Evolutionary conservation across 805 yeast species (phyloP).

Genomic region (Zygoascus bituminiphila): DNA sequence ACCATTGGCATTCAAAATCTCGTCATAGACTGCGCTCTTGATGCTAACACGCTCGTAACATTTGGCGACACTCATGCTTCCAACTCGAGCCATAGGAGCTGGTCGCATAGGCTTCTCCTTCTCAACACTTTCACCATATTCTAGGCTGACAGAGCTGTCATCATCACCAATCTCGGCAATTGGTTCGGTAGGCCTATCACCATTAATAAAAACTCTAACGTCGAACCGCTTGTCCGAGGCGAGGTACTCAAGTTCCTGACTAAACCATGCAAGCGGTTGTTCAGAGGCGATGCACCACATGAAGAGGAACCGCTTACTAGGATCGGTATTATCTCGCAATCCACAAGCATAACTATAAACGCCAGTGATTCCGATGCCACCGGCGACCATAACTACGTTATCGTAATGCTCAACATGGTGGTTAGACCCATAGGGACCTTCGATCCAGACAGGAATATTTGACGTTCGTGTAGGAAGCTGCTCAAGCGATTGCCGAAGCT

Average conservation of each 20-base stretch:
- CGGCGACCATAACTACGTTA: conserved; percentile 39
- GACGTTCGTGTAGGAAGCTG: neutral
- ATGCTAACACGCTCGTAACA: neutral
- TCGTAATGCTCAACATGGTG: conserved; percentile 34
- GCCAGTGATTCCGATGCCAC: conserved; percentile 57
- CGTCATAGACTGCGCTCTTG: conserved; percentile 14
- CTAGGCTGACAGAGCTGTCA: neutral
- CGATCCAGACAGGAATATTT: conserved; percentile 34
- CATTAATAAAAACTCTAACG: conserved; percentile 1
- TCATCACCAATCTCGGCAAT: neutral
- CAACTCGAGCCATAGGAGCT: neutral
- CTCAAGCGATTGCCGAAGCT: conserved; percentile 3
- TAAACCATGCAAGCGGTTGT: conserved; percentile 43
- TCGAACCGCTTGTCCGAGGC: conserved; percentile 8
- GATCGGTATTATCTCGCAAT: conserved; percentile 3
- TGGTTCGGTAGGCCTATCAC: neutral
- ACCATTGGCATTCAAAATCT: conserved; percentile 19
- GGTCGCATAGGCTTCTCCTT: neutral
- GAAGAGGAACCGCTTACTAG: conserved; percentile 29
- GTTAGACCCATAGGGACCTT: conserved; percentile 55
- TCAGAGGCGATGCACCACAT: conserved; percentile 57
- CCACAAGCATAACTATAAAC: conserved; percentile 37
- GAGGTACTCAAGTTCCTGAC: conserved; percentile 33
- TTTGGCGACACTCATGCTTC: neutral
- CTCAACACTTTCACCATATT: neutral